Base-by-base conservation (phyloP, 495 filamentous ascomycete species). In the Trichoderma reesei region DNA sequence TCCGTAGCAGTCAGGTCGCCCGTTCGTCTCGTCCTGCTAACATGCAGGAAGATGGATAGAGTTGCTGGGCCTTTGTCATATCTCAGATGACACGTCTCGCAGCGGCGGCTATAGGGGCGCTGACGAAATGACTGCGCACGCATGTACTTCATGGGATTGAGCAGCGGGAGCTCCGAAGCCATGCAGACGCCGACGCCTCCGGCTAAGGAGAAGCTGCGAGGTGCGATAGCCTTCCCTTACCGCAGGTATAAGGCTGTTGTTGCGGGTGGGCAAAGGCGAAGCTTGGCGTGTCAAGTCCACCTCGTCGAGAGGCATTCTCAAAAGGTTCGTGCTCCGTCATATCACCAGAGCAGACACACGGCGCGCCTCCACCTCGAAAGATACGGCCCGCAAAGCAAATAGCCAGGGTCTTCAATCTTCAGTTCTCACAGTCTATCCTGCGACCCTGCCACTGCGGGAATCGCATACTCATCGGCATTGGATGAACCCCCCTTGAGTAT, bases 121-220 rank as follows among this genome's bases (percentile, higher is more conserved):
- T 56, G 51, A 56, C 51, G 51, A 56, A 56, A 33, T 56, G 51
- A 14, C 51, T 56, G 20, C 31, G 51, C 26, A 56, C 11, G 51
- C 20, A 33, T 56, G 51, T 33, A 56, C 31, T 56, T n/a, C 44
- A 48, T 48, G 20, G 44, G 16, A 6, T 46, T n/a, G 26, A 26
- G 10, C 51, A 56, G 14, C 51, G 31, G 51, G 8, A 13, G 18
- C 10, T 11, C 51, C 51, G 51, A 56, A 34, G 26, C 20, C 51
- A 13, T 56, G 20, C 31, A 33, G 51, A 48, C 16, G 20, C 44
- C 44, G 44, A 26, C 16, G 8, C 5, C 44, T 48, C 44, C n/a
- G 44, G n/a, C 20, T n/a, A n/a, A n/a, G n/a, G n/a, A n/a, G n/a
- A n/a, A n/a, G n/a, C n/a, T n/a, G n/a, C n/a, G n/a, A n/a, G n/a